These are phyloP conservation scores for Nannochloropsis oceanica DNA, from an alignment of 108 stramenopile genomes.

Conservation along the genomic window DNA sequence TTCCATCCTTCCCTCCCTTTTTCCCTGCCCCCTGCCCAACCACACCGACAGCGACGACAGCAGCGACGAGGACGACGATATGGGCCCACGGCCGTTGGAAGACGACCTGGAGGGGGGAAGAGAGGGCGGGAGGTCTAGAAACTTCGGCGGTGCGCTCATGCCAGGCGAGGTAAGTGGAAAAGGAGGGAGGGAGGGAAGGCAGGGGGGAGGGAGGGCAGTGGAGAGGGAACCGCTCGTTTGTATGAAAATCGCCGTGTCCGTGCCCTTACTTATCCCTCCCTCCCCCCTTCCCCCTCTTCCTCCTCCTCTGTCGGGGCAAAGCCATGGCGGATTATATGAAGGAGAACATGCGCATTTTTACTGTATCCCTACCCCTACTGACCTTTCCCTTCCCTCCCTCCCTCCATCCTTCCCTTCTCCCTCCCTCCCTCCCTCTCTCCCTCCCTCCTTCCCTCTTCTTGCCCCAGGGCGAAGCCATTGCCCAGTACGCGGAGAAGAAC, in stretches of 20 bases:
- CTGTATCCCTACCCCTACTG: background rate
- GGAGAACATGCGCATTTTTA: background rate
- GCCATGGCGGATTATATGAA: too few relatives aligned
- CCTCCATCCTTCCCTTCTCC: too few relatives aligned
- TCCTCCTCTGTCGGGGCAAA: too few relatives aligned
- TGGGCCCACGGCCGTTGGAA: constrained; percentile 36
- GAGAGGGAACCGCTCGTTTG: background rate
- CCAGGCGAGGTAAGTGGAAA: constrained; percentile 73
- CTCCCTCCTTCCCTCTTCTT: background rate
- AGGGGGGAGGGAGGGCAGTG: background rate
- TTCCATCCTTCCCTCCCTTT: background rate
- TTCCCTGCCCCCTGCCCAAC: background rate
- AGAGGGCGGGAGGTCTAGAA: constrained; percentile 28
- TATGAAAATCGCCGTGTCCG: too few relatives aligned
- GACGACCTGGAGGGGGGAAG: constrained; percentile 20
- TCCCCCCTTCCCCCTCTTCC: too few relatives aligned
- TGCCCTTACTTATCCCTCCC: too few relatives aligned
- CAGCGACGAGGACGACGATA: constrained; percentile 37
- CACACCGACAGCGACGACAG: constrained; percentile 6
- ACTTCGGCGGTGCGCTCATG: constrained; percentile 70
- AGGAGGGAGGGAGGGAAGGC: background rate
- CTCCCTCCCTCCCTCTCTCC: too few relatives aligned
- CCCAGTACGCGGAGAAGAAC: constrained; percentile 87
- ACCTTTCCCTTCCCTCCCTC: background rate
- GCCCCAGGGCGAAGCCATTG: constrained; percentile 49